Evolutionary conservation across 1,139 yeast genomes (phyloP), one percentile per base, ranked within the genome.

Genomic region (Geotrichum histeridarum): DNA sequence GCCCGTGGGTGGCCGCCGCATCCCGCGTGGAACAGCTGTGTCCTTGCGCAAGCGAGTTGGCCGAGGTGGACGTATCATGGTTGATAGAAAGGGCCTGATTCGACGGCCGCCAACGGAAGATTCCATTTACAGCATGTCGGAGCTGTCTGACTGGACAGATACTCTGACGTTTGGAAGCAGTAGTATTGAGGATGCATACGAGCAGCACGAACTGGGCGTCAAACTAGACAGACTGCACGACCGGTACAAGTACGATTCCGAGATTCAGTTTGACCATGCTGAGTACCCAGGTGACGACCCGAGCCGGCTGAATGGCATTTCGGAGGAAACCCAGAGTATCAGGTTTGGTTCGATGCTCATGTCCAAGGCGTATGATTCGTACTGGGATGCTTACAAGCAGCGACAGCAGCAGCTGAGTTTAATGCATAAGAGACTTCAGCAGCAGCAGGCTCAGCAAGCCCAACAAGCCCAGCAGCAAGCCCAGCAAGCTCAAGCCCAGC

Each of bases 331-430:
- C 0, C 97, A 90, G 70, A 83, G 87, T 0, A 87, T 91, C 37
- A 76, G 97, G 59, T 90, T 91, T 70, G 96, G 97, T 6, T 83
- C 95, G 4, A 89, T 90, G 96, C 72, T 91, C 43, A 75, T 90
- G 49, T 83, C 94, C 4, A 91, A 91, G 68, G 84, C 96, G 0
- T 87, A 86, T 66, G 97, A 81, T 67, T 67, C 77, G 51, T 83
- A 82, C 60, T 79, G 82, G 55, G 80, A 77, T 56, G 79, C 79
- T 50, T 73, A 73, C 37, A 76, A 76, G 60, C 74, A 72, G 58
- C 75, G 74, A 48, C 78, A 73, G 58, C 70, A 73, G 52, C 75
- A 75, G 63, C 72, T 70, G 56, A 73, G 65, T 52, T 69, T 67
- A 12, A 69, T 67, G 47, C 69, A 71, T 30, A 70, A 72, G 54